Conservation (phyloP, 768 basidiomycete genomes). For the Cubamyces lactineus region DNA sequence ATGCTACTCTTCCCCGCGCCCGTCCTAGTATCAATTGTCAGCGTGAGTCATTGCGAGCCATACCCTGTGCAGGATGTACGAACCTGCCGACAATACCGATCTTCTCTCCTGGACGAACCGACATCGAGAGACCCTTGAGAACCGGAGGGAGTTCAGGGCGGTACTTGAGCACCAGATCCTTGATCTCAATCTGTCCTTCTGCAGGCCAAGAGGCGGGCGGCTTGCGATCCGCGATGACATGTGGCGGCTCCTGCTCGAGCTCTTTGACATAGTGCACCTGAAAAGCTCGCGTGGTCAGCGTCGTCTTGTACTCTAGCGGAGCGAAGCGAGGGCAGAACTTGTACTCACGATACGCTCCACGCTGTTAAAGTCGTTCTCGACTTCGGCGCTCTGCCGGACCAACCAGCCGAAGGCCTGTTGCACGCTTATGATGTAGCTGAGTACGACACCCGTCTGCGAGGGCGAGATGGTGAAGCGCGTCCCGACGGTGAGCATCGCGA, state of each 20-base stretch:
- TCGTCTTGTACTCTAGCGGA: background rate
- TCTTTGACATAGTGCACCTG: constrained; percentile 72
- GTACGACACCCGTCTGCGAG: constrained; percentile 71
- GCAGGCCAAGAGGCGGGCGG: constrained; percentile 74
- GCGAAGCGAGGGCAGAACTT: background rate
- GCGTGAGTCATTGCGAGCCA: background rate
- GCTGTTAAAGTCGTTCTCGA: constrained; percentile 95
- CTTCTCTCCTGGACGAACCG: constrained; percentile 78
- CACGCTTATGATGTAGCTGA: constrained; percentile 80
- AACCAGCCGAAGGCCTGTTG: constrained; percentile 81
- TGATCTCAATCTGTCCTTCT: constrained; percentile 72
- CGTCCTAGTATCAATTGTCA: constrained; percentile 44
- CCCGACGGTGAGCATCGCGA: constrained; percentile 78
- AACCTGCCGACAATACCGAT: constrained; percentile 85
- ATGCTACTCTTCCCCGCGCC: constrained; percentile 91
- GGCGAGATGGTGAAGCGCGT: constrained; percentile 77
- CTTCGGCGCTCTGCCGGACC: constrained; percentile 77
- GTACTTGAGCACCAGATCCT: constrained; percentile 78
- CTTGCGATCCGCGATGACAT: constrained; percentile 61
- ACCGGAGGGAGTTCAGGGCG: constrained; percentile 88
- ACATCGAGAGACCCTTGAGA: constrained; percentile 79
- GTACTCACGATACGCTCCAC: constrained; percentile 68
- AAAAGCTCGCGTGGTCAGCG: background rate
- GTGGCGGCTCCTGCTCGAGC: constrained; percentile 82
- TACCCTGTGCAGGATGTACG: constrained; percentile 21